phyloP scores from a whole-genome alignment of 1,284 basidiomycete genomes.

The Ceraceosorus guamensis region DNA sequence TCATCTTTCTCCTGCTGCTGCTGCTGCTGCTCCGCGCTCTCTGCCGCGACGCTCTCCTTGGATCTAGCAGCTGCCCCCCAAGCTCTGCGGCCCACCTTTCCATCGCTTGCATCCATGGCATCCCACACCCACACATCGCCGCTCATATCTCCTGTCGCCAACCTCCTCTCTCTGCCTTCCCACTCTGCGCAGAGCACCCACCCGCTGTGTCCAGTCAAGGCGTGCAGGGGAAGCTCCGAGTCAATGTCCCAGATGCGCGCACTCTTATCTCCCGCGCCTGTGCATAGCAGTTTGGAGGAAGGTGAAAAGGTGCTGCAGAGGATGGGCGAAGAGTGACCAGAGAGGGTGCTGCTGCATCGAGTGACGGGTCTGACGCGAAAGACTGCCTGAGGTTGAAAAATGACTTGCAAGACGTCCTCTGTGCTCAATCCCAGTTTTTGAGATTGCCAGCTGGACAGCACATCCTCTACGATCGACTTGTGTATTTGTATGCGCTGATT shows the following conservation, averaged over 20 bases:
- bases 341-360: slow-evolving; percentile 82
- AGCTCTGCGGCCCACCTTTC: slow-evolving; percentile 13
- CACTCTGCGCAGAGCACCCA: slow-evolving; percentile 97
- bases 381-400: slow-evolving; percentile 71
- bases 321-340: slow-evolving; percentile 86
- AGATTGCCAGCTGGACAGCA: slow-evolving; percentile 28
- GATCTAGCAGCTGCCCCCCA: too few species aligned
- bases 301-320: slow-evolving; percentile 92
- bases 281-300: slow-evolving; percentile 80
- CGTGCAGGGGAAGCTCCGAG: slow-evolving; percentile 84
- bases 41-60: slow-evolving; percentile 5
- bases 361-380: slow-evolving; percentile 90
- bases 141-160: slow-evolving; percentile 64
- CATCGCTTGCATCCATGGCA: slow-evolving; percentile 26
- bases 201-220: slow-evolving; percentile 77
- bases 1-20: too few species aligned
- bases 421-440: slow-evolving; percentile 39
- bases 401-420: slow-evolving; percentile 43
- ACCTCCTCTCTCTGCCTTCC: slow-evolving; percentile 80
- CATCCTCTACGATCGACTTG: slow-evolving; percentile 32
- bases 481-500: slow-evolving; percentile 28
- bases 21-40: slow-evolving; percentile 6
- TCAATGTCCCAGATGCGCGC: slow-evolving; percentile 90
- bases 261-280: slow-evolving; percentile 89
- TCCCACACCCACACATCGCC: slow-evolving; percentile 46